phyloP scores from a whole-genome alignment of 2,329 filamentous ascomycete species.

The Alternaria incomplexa region DNA sequence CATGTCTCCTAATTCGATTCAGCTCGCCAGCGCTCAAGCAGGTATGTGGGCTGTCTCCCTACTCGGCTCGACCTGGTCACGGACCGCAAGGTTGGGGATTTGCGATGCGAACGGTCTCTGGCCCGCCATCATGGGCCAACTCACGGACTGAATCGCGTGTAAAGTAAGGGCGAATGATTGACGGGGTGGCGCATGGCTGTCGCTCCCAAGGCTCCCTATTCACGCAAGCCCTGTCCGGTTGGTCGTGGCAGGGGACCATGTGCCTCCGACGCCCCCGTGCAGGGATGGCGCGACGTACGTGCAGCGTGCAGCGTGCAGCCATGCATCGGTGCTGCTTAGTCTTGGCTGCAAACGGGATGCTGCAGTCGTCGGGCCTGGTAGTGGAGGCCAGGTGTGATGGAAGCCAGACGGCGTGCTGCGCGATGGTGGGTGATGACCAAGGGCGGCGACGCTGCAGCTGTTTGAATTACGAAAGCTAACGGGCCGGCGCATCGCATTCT shows the following conservation, averaged over 20 bases:
- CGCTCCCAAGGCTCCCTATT: slow-evolving; percentile 30
- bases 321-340: slow-evolving; percentile 18
- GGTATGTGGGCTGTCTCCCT: slow-evolving; percentile 3
- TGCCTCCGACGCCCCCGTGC: slow-evolving; percentile 17
- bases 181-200: slow-evolving; percentile 18
- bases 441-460: slow-evolving; percentile 6
- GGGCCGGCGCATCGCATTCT: slow-evolving; percentile 12
- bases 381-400: slow-evolving; percentile 4
- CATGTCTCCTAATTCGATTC: slow-evolving; percentile 13
- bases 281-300: slow-evolving; percentile 26
- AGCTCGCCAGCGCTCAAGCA: slow-evolving; percentile 1
- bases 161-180: slow-evolving; percentile 24
- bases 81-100: slow-evolving; percentile 12
- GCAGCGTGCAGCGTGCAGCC: slow-evolving; percentile 20
- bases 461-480: slow-evolving; percentile 7
- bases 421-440: neutral
- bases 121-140: slow-evolving; percentile 21
- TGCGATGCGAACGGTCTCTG: slow-evolving; percentile 24
- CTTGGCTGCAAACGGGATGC: slow-evolving; percentile 26
- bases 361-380: slow-evolving; percentile 10
- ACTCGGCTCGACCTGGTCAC: slow-evolving; percentile 13
- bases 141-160: slow-evolving; percentile 13
- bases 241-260: slow-evolving; percentile 23
- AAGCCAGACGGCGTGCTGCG: neutral
- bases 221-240: slow-evolving; percentile 16